These are phyloP conservation scores for Zymoseptoria crescenta DNA, from an alignment of 2,329 filamentous ascomycete species.

Conservation along the genomic window DNA sequence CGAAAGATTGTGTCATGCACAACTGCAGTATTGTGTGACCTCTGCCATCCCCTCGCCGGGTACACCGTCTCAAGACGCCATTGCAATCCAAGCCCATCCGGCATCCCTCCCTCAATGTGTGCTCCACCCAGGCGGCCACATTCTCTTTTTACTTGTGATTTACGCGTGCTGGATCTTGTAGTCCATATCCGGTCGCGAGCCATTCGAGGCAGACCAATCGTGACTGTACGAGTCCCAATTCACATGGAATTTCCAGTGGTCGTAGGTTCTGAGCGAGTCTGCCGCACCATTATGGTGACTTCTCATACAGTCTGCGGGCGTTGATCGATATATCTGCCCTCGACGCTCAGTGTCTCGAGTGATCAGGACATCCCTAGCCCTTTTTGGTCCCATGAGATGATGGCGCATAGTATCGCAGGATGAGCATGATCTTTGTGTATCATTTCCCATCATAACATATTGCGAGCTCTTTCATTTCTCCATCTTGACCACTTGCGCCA, in stretches of 20 bases:
- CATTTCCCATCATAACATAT: not conserved
- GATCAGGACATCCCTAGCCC: not conserved
- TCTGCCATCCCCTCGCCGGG: not conserved
- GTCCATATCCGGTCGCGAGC: too few relatives aligned
- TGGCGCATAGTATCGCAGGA: too few relatives aligned
- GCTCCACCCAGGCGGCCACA: too few relatives aligned
- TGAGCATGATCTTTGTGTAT: too few relatives aligned
- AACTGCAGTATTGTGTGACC: not conserved
- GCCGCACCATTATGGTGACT: not conserved
- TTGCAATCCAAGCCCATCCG: not conserved
- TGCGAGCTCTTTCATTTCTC: conserved; percentile 5
- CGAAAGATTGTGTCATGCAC: not conserved
- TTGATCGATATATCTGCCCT: not conserved
- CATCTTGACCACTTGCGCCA: conserved; percentile 21
- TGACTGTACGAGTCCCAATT: too few relatives aligned
- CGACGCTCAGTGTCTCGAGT: not conserved
- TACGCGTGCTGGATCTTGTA: too few relatives aligned
- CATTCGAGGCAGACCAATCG: too few relatives aligned
- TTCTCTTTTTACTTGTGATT: too few relatives aligned
- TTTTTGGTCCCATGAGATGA: too few relatives aligned
- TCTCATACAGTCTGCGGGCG: not conserved
- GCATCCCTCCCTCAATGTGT: too few relatives aligned
- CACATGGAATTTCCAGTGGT: not conserved
- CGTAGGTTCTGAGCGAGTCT: not conserved
- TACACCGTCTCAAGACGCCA: not conserved